Evolutionary conservation across 139 green algal species (phyloP), one percentile per base, ranked within the genome.

Genomic region (Coccomyxa sp.): DNA sequence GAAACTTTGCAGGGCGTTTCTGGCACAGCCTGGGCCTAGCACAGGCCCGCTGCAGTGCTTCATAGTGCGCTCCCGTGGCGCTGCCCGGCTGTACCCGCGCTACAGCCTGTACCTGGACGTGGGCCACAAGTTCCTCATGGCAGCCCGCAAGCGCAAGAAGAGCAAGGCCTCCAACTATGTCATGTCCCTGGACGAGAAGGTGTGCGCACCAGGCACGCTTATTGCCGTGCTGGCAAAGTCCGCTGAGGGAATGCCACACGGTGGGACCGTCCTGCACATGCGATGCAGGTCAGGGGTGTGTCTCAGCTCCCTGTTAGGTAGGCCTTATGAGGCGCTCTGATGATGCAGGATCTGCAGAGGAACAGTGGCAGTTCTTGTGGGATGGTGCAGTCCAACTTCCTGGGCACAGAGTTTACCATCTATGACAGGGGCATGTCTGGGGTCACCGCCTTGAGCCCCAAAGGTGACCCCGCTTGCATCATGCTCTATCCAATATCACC

Each of bases 391-490:
- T 83, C 90, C 76, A 98, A 98, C 90, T 98, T 98, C 77, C 77
- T 98, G 39, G 94, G 95, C 55, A 99, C 95, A 22, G 90, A 97
- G 79, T 99, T 98, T 86, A 88, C 82, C 18, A 81, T 95, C 37
- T 95, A 91, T 82, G 94, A 98, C 82, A 82, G 78, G 9, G 92
- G 92, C 68, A 72, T 39, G 68, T 27, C 10, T 36, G n/a, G n/a
- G n/a, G n/a, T n/a, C 50, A 64, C n/a, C 31, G 68, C n/a, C 22
- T 22, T 8, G 1, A 4, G 68, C 68, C 31, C 10, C 68, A 72
- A 72, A 36, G 68, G 29, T 35, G 34, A 71, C 8, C 29, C n/a
- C 14, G 24, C 64, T 14, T 71, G n/a, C 68, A 72, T 39, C 34
- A 22, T 39, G 2, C 68, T 27, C 5, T 64, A 31, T 64, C 5